These are phyloP conservation scores for Cyberlindnera mycetangii DNA, from an alignment of 805 yeast genomes.

Conservation along the genomic window DNA sequence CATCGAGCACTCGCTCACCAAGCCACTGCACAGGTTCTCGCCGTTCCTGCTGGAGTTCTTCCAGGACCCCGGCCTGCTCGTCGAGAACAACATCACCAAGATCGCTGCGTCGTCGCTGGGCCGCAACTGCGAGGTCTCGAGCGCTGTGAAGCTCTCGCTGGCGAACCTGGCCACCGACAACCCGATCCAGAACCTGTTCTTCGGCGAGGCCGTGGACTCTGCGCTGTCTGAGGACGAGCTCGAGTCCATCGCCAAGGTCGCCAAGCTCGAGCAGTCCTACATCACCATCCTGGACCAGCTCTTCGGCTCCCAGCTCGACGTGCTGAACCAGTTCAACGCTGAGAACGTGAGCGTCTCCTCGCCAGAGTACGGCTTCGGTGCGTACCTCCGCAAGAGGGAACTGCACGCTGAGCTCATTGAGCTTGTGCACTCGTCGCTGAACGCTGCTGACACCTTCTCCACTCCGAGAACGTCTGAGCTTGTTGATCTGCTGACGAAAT, in stretches of 20 bases:
- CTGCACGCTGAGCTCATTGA: slow-evolving; percentile 33
- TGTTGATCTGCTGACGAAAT: slow-evolving; percentile 58
- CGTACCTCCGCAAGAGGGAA: slow-evolving; percentile 56
- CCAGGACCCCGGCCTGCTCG: slow-evolving; percentile 47
- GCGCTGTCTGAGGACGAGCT: slow-evolving; percentile 17
- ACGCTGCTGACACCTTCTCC: slow-evolving; percentile 31
- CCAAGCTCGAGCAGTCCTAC: slow-evolving; percentile 70
- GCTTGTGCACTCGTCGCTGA: slow-evolving; percentile 32
- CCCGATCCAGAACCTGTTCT: slow-evolving; percentile 61
- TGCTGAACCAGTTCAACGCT: slow-evolving; percentile 58
- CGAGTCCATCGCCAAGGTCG: slow-evolving; percentile 39
- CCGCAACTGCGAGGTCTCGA: slow-evolving; percentile 3
- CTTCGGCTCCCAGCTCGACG: slow-evolving; percentile 49
- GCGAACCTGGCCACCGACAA: slow-evolving; percentile 46
- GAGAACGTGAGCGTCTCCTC: slow-evolving; percentile 45
- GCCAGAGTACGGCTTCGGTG: slow-evolving; percentile 90
- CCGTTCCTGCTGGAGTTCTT: slow-evolving; percentile 77
- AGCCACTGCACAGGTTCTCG: slow-evolving; percentile 46
- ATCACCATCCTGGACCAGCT: slow-evolving; percentile 70
- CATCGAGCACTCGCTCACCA: slow-evolving; percentile 58
- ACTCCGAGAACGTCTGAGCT: slow-evolving; percentile 45
- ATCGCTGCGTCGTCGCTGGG: slow-evolving; percentile 56
- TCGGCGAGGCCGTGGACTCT: slow-evolving; percentile 43
- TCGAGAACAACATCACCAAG: slow-evolving; percentile 44
- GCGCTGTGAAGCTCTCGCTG: slow-evolving; percentile 35